A percentile compares a stretch with the other conserved stretches of the same genome.
These are phyloP conservation scores for Simmondsia chinensis DNA, from an alignment of 148 eudicot species.

Conservation along the genomic window DNA sequence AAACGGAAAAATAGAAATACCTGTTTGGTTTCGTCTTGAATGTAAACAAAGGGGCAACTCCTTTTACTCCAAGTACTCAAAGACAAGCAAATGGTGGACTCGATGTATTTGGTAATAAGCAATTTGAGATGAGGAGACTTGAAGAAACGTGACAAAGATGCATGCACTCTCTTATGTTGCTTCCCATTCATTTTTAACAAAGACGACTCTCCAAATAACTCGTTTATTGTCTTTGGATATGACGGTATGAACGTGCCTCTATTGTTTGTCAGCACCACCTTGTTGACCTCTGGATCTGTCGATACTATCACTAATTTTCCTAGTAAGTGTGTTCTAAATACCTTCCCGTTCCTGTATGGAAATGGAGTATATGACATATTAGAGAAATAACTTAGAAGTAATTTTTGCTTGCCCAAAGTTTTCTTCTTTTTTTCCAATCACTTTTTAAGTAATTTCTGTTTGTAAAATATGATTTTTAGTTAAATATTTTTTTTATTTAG, in stretches of 20 bases:
- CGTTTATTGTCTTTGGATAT: conserved; percentile 74
- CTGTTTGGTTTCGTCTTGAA: conserved; percentile 83
- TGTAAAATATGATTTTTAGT: too few species aligned
- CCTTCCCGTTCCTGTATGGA: conserved; percentile 59
- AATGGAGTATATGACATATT: too few species aligned
- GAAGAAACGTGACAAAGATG: conserved; percentile 55
- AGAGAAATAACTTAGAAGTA: neutral
- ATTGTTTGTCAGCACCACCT: conserved; percentile 52
- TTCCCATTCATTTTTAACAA: conserved; percentile 67
- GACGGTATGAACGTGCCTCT: conserved; percentile 59
- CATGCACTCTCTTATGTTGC: conserved; percentile 55
- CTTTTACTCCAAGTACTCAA: conserved; percentile 56
- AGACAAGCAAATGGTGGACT: conserved; percentile 34
- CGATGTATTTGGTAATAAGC: conserved; percentile 43
- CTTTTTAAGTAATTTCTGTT: too few species aligned
- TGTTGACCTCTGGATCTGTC: conserved; percentile 83
- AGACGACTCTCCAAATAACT: conserved; percentile 67
- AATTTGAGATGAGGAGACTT: conserved; percentile 69
- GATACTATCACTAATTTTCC: conserved; percentile 82
- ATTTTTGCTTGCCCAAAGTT: neutral
- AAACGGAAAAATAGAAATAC: conserved; percentile 14
- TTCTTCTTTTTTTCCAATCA: too few species aligned
- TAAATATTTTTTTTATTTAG: too few species aligned
- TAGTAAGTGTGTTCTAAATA: conserved; percentile 68
- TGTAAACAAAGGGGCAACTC: conserved; percentile 21